phyloP scores from a whole-genome alignment of 208 protist species.

The Wallacemonas rigidus region DNA sequence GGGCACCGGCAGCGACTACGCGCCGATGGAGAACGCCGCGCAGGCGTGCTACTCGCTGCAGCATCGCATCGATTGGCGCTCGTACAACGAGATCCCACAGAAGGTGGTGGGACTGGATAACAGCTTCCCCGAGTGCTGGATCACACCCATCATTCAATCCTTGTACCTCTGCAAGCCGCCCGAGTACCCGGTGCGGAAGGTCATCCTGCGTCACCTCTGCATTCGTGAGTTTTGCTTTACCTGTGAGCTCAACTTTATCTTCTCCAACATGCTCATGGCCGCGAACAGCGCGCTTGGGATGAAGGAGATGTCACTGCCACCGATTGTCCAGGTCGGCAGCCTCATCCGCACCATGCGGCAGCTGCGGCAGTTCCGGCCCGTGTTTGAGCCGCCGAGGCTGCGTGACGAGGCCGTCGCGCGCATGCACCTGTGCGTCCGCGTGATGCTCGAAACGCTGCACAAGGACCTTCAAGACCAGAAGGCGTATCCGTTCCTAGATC shows the following conservation, averaged over 20 bases:
- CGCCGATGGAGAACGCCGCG: conserved; percentile 76
- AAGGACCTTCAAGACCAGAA: conserved; percentile 80
- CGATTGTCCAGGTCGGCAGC: conserved; percentile 84
- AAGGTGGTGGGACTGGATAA: conserved; percentile 86
- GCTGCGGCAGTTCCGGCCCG: conserved; percentile 54
- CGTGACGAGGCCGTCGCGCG: conserved; percentile 87
- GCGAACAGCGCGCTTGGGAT: conserved; percentile 49
- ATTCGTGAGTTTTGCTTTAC: conserved; percentile 83
- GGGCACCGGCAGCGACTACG: conserved; percentile 57
- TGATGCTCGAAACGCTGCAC: conserved; percentile 79
- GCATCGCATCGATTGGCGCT: conserved; percentile 79
- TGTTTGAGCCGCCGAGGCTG: conserved; percentile 74
- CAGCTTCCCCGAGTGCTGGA: conserved; percentile 90
- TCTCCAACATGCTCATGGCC: conserved; percentile 86
- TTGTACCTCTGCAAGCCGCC: conserved; percentile 86
- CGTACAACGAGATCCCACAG: conserved; percentile 80
- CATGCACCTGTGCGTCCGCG: conserved; percentile 73
- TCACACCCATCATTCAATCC: conserved; percentile 80
- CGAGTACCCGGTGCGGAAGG: conserved; percentile 80
- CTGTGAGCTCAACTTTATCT: conserved; percentile 88
- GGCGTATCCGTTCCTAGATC: conserved; percentile 73
- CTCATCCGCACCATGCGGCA: conserved; percentile 85
- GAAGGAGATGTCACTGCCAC: conserved; percentile 64
- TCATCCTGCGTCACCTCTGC: conserved; percentile 83
- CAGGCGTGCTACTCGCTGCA: conserved; percentile 86